A percentile compares a stretch with the other conserved stretches of the same genome.
Conservation (phyloP, 148 eudicot species). For the Cornus florida region DNA sequence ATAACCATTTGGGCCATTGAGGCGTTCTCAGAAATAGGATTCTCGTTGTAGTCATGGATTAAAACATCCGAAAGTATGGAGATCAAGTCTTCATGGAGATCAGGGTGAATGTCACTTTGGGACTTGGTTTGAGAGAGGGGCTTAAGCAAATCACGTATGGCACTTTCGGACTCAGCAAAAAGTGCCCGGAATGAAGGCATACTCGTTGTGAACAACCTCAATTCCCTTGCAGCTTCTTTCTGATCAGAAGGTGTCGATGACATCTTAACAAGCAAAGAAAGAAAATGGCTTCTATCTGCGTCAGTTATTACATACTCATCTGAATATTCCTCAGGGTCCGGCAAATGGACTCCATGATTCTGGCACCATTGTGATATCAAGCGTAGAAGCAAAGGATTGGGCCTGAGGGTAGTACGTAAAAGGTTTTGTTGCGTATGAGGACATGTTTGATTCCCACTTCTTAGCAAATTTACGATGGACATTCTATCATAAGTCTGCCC, state of each 20-base stretch:
- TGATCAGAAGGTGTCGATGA: constrained; percentile 65
- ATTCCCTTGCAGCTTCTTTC: constrained; percentile 83
- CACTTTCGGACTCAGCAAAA: constrained; percentile 61
- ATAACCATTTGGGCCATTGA: constrained; percentile 70
- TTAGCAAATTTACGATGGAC: constrained; percentile 74
- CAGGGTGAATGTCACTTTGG: constrained; percentile 29
- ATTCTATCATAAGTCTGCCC: constrained; percentile 85
- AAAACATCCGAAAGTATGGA: constrained; percentile 82
- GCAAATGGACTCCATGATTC: constrained; percentile 43
- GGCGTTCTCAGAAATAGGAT: constrained; percentile 81
- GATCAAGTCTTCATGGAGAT: constrained; percentile 79
- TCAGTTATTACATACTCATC: constrained; percentile 51
- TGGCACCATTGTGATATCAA: constrained; percentile 81
- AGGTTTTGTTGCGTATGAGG: constrained; percentile 89
- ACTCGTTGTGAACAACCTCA: constrained; percentile 80
- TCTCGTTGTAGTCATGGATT: constrained; percentile 87
- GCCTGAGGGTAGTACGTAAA: constrained; percentile 67
- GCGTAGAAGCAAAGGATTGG: constrained; percentile 62
- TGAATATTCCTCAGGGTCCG: constrained; percentile 37
- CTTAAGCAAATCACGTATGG: constrained; percentile 52
- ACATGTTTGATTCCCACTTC: constrained; percentile 31
- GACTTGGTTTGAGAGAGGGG: constrained; percentile 44
- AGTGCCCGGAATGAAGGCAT: constrained; percentile 77
- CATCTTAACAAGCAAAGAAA: constrained; percentile 56
- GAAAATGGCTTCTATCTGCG: constrained; percentile 61